phyloP scores from a whole-genome alignment of 306 rosid genomes.

The Prinsepia uniflora region DNA sequence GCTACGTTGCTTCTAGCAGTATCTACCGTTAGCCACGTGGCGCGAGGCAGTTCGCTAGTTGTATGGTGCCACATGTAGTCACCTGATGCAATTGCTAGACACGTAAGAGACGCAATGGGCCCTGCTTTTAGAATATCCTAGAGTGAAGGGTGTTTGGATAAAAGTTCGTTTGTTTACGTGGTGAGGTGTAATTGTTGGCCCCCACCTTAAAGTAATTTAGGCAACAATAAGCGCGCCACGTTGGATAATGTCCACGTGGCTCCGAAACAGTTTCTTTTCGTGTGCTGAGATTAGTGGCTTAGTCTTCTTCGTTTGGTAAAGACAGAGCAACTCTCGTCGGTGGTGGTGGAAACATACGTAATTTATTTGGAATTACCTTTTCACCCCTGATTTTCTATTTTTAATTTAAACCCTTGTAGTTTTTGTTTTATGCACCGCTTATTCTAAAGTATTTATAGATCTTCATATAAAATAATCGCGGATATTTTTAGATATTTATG shows the following conservation, averaged over 20 bases:
- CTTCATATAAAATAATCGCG: no score
- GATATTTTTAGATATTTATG: no score
- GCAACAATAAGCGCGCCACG: slow-evolving; percentile 21
- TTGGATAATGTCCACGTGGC: slow-evolving; percentile 27
- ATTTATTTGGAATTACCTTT: not conserved
- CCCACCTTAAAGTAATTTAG: not conserved
- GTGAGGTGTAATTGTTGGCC: not conserved
- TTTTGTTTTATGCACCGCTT: no score
- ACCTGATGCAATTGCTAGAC: not conserved
- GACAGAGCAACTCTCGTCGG: slow-evolving; percentile 27
- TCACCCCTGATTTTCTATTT: not conserved
- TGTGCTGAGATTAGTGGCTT: slow-evolving; percentile 7
- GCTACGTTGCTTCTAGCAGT: slow-evolving; percentile 20
- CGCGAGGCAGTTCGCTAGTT: not conserved
- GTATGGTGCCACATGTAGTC: slow-evolving; percentile 24
- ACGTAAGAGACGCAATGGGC: slow-evolving; percentile 41
- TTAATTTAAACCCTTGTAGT: no score
- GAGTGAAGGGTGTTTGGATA: not conserved
- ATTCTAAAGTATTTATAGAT: no score
- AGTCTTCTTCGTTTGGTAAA: not conserved
- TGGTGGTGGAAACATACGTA: not conserved
- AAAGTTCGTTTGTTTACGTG: not conserved
- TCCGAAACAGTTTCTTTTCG: not conserved
- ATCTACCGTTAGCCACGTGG: slow-evolving; percentile 26
- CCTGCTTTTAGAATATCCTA: not conserved